These are phyloP conservation scores for Mycena metata DNA, from an alignment of 768 basidiomycete species.

Conservation along the genomic window DNA sequence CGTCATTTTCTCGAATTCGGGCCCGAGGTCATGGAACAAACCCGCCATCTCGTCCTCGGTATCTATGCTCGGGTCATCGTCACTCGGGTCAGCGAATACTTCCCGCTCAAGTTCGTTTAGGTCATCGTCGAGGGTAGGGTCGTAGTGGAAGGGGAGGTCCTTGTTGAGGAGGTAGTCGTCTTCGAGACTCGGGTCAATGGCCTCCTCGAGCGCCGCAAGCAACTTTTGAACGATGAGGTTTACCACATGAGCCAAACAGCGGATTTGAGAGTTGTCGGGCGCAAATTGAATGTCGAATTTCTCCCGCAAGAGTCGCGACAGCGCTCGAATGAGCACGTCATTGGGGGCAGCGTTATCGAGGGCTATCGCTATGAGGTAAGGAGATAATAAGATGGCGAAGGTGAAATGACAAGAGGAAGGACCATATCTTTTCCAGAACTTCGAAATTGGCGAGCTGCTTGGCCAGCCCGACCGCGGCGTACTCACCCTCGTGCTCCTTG, in stretches of 20 bases:
- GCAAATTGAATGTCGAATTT: constrained; percentile 44
- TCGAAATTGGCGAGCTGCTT: constrained; percentile 43
- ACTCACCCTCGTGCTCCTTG: constrained; percentile 50
- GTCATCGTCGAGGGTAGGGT: constrained; percentile 43
- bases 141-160: constrained; percentile 48
- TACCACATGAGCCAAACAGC: constrained; percentile 51
- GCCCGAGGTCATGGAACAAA: neutral
- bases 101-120: constrained; percentile 39
- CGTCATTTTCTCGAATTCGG: neutral
- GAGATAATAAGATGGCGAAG: constrained; percentile 29
- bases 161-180: constrained; percentile 48
- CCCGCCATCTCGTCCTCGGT: constrained; percentile 32
- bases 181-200: constrained; percentile 39
- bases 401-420: constrained; percentile 14
- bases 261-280: constrained; percentile 47
- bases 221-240: constrained; percentile 54
- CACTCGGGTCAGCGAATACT: neutral
- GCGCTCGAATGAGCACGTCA: constrained; percentile 47
- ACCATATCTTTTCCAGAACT: constrained; percentile 52
- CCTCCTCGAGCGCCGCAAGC: constrained; percentile 42
- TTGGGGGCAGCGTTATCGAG: constrained; percentile 52
- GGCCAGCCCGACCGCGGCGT: constrained; percentile 48
- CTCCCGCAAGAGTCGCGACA: constrained; percentile 38
- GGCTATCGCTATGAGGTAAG: constrained; percentile 36
- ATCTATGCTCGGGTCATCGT: neutral